phyloP scores from a whole-genome alignment of 2,329 filamentous ascomycete species.

The Cladosporium sp. region DNA sequence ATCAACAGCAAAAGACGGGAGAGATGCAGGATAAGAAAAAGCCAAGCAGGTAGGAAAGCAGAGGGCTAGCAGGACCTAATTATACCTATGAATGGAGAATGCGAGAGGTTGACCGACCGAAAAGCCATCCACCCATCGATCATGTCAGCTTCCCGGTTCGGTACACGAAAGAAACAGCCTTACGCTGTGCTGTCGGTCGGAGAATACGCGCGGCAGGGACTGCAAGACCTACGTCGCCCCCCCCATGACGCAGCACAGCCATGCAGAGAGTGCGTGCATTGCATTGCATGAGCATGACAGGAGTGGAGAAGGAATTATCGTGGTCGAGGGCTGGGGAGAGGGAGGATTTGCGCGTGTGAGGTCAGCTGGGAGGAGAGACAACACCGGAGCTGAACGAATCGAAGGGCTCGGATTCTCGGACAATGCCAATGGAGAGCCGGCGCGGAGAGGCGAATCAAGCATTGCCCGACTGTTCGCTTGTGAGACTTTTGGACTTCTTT shows the following conservation, averaged over 20 bases:
- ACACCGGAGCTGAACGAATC: neutral
- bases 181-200: slow-evolving; percentile 10
- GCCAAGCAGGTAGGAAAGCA: neutral
- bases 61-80: slow-evolving; percentile 1
- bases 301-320: neutral
- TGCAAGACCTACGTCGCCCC: slow-evolving; percentile 6
- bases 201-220: slow-evolving; percentile 19
- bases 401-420: neutral
- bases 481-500: neutral
- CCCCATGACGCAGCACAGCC: neutral
- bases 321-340: neutral
- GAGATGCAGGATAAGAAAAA: neutral
- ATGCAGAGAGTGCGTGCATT: neutral
- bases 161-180: neutral
- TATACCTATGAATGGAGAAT: slow-evolving; percentile 5
- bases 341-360: neutral
- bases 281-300: neutral
- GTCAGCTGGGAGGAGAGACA: slow-evolving; percentile 3
- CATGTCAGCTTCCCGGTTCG: neutral
- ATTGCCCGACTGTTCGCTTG: neutral
- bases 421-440: slow-evolving; percentile 7
- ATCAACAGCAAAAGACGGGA: slow-evolving; percentile 9
- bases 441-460: slow-evolving; percentile 7
- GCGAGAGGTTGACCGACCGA: slow-evolving; percentile 15
- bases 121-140: neutral